Base-by-base conservation (phyloP, 2,329 filamentous ascomycete genomes). In the Scytalidium lignicola region DNA sequence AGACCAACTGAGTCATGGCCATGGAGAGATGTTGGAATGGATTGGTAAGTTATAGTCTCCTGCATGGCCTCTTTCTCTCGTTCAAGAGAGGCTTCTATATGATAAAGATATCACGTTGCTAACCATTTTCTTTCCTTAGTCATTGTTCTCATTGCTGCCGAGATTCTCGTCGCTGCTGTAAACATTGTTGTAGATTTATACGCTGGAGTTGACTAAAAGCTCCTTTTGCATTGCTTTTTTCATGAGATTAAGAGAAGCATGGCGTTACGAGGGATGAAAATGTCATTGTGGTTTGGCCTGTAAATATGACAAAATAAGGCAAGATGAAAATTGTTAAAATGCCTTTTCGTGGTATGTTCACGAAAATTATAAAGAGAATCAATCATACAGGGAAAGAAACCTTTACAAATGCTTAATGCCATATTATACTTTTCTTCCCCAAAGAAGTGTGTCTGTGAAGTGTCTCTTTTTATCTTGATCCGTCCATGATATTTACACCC, bases 131-230 rank as follows among this genome's bases (percentile, higher is more conserved):
- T n/a, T 17, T 13, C 41, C 46, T 43, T 50, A 90, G 91, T 99
- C 41, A 97, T 99, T 61, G 79, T 97, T 19, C 82, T 99, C 44
- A 96, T 99, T 62, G 92, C 91, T 7, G 91, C 91, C 12, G 93
- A 99, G 66, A 96, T 97, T 54, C 72, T 96, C 7, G 90, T 97
- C 43, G 91, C 91, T 1, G 87, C 82, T 17, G 86, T 97, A 60
- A 97, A 97, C 67, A 97, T 99, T 55, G 79, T 96, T 23, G 93
- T 97, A 28, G 93, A 97, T 68, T 66, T 97, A 57, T 95, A 95
- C 62, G 90, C 87, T 50, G 78, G 78, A 48, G 71, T 80, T 40
- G 76, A 83, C 55, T 81, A 70, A 60, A 22, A 52, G 29, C 3
- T n/a, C 22, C 12, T 22, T 37, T 37, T 37, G 8, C 32, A n/a